Evolutionary conservation across 345 rosid genomes (phyloP), one percentile per base, ranked within the genome.

Genomic region (Eutrema heterophyllum): DNA sequence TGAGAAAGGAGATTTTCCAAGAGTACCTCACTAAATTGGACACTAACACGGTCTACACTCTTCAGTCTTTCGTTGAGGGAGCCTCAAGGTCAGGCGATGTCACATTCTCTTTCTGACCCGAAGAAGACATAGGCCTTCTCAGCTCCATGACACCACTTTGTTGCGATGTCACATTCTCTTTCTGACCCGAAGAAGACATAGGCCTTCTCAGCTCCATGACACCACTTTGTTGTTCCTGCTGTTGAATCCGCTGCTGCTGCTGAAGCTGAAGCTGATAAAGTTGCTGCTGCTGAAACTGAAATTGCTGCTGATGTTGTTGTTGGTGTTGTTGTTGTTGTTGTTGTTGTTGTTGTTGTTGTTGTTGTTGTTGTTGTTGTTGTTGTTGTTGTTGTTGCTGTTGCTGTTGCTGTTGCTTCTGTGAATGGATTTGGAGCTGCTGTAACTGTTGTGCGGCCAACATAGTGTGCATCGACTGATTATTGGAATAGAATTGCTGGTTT

Each of bases 351-450:
- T n/a, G n/a, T n/a, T 49, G 53, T 27, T 74, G 64, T 10, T 85
- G 91, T 1, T 79, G 86, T 33, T 71, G 87, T 33, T 80, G 92
- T n/a, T 70, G 88, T 59, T 84, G 93, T 9, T 49, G 53, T 27
- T 74, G 64, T 10, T 85, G 91, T 1, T 79, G 86, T 33, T 71
- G 87, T 33, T 80, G 92, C 32, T 67, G 76, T 29, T 79, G 87
- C 0, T 76, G 83, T 12, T 81, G 87, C 8, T 85, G 89, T 61
- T 81, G 96, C 80, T 91, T 87, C 86, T 88, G 96, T 6, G 94
- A 81, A 36, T 96, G 92, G 69, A 92, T 90, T 78, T 92, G 98
- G 62, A 96, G 95, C 80, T 89, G 99, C 74, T 96, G 99, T 61
- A 92, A 83, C 75, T 96, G 99, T 70, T 92, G 96, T 4, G 92